Evolutionary conservation across 1,284 basidiomycete species (phyloP), one percentile per base, ranked within the genome.

Genomic region (Rhodotorula sp.): DNA sequence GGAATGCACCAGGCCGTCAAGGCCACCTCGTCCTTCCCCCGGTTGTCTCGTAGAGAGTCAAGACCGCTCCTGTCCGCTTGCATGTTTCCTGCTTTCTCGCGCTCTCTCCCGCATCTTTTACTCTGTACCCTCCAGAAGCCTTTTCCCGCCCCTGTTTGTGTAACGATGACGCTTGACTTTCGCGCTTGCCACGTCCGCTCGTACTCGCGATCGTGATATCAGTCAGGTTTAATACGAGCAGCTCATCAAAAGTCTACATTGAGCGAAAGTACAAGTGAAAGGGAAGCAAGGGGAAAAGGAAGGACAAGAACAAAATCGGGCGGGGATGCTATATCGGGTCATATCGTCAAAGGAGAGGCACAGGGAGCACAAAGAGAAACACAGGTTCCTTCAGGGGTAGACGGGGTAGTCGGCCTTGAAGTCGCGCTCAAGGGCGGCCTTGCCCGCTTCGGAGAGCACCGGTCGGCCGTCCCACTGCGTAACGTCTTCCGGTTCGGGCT

Each of bases 391-490:
- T 58, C 44, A 60, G 0, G 37, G 17, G 20, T 20, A 24, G 15
- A 42, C 20, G 24, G 48, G 18, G 58, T 70, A 70, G 18, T 67
- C 61, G 26, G 73, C 69, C 64, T 74, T 53, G 58, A 76, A 73
- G 63, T 82, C 80, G 18, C 72, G 77, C 57, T 80, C 79, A n/a
- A 82, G 55, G 20, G 79, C 81, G 66, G 77, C 72, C 44, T 69
- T 60, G 1, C 81, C 81, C 49, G 71, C 76, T 2, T 83, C 84
- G 0, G 91, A 94, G 29, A 98, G 84, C 33, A 75, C 80, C 2
- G 93, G 88, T 67, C 87, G 84, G 3, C 95, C 95, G n/a, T 85
- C 85, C 26, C 84, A 84, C 70, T 89, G 84, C 67, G 90, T 87
- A 17, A 69, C 33, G n/a, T 66, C 64, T 22, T 75, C 73, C 4